phyloP scores from a whole-genome alignment of 495 filamentous ascomycete species.

The Copromyces sp. region DNA sequence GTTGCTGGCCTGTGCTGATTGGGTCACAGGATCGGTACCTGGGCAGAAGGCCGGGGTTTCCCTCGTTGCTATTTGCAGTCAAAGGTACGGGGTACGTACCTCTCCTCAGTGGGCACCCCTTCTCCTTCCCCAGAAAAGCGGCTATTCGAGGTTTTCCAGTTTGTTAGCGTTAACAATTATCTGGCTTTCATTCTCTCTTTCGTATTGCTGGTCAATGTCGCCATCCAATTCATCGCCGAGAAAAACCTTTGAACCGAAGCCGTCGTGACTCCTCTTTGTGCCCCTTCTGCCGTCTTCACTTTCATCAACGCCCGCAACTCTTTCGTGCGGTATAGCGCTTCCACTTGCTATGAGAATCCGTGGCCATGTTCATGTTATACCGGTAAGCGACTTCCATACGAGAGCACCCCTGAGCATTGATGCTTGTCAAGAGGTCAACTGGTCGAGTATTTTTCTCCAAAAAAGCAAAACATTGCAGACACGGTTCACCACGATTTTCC shows the following conservation, averaged over 20 bases:
- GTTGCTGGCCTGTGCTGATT: constrained; percentile 19
- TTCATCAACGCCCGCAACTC: not conserved
- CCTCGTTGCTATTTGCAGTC: constrained; percentile 5
- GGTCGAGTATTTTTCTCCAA: not conserved
- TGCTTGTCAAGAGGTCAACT: not conserved
- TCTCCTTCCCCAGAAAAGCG: constrained; percentile 6
- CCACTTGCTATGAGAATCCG: not conserved
- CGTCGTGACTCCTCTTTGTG: not conserved
- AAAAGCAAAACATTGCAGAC: not conserved
- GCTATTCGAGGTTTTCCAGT: constrained; percentile 24
- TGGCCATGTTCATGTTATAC: not conserved
- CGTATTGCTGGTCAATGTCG: not conserved
- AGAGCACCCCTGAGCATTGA: not conserved
- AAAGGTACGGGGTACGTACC: not conserved
- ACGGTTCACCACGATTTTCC: not conserved
- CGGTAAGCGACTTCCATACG: not conserved
- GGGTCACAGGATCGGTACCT: constrained; percentile 26
- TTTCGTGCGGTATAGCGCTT: not conserved
- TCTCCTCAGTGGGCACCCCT: constrained; percentile 4
- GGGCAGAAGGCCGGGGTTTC: constrained; percentile 11
- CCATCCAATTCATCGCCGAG: not conserved
- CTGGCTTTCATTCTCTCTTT: not conserved
- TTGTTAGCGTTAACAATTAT: not conserved
- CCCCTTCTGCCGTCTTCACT: not conserved
- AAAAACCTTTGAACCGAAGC: not conserved